These are phyloP conservation scores for Globisporangium perplexum DNA, from an alignment of 352 stramenopile genomes.

Conservation along the genomic window DNA sequence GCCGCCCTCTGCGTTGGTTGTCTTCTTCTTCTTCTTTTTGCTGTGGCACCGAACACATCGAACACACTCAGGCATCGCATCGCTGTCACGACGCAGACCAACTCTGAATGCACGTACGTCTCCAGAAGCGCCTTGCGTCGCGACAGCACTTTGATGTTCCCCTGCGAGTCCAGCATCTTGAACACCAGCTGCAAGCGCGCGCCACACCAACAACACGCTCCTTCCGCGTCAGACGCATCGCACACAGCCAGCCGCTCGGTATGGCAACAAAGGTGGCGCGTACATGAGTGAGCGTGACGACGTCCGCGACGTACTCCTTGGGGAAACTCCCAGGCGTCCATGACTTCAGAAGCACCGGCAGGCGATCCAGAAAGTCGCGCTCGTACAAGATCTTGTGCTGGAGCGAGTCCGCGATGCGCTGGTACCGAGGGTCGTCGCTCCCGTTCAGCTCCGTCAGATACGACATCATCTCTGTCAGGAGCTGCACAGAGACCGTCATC, in stretches of 20 bases:
- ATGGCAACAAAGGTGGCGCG: constrained; percentile 2
- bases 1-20: constrained; percentile 17
- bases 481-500: constrained; percentile 77
- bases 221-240: neutral
- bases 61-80: neutral
- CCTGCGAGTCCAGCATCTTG: constrained; percentile 80
- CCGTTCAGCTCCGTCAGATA: constrained; percentile 66
- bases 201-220: neutral
- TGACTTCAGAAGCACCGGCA: constrained; percentile 75
- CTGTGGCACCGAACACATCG: constrained; percentile 7
- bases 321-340: constrained; percentile 67
- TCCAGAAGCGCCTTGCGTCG: constrained; percentile 59
- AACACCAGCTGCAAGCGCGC: constrained; percentile 56
- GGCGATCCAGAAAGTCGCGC: constrained; percentile 78
- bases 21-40: constrained; percentile 21
- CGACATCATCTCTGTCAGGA: constrained; percentile 83
- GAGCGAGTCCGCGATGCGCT: constrained; percentile 77
- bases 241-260: neutral
- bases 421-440: constrained; percentile 71
- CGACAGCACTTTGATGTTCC: constrained; percentile 81
- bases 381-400: constrained; percentile 89
- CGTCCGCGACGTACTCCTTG: constrained; percentile 63
- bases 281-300: constrained; percentile 86
- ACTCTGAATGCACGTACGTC: constrained; percentile 19
- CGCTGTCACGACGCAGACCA: neutral